Base-by-base conservation (phyloP, 371 early-diverging fungal genomes). In the Gilbertella persicaria region DNA sequence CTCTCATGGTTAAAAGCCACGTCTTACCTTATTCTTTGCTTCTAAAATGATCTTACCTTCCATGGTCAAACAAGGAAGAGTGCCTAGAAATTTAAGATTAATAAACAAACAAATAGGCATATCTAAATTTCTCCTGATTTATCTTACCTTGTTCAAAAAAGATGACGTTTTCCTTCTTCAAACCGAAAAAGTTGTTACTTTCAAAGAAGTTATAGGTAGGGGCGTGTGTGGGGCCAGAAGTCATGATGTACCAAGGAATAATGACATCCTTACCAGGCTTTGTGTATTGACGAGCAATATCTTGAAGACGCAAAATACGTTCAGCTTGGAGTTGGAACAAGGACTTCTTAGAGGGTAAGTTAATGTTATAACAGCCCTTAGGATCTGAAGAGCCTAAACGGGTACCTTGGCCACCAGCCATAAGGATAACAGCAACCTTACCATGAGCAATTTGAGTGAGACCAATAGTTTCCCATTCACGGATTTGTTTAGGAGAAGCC, bases 181-280 rank as follows among this genome's bases (percentile, higher is more conserved):
- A 72, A 21, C 97, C 95, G 76, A 93, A 96, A 75, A 73, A 94
- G 58, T 76, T 65, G 75, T 91, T 51, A 25, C 80, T 64, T 59
- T 80, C 79, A 75, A 96, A 96, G 67, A 82, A 91, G 12, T 69
- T 53, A 41, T 80, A 82, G 29, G 96, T 96, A 21, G 90, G 87
- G 3, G 50, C 77, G 54, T 88, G 82, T 16, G 97, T 96, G 19
- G 97, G 95, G 10, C 92, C 96, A 20, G 94, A 93, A 43, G 93
- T 93, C 97, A 96, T 96, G 64, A 96, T 89, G 62, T 92, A 93
- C 94, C 94, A 96, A 44, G 94, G 96, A 52, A 95, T 89, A 40
- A 87, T 74, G 28, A 83, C 75, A 17, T 69, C 55, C 9, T 51
- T 55, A 26, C 50, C 45, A 45, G 72, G 63, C 35, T 60, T 62